Base-by-base conservation (phyloP, 2,329 filamentous ascomycete genomes). In the Pseudocercospora cruenta region DNA sequence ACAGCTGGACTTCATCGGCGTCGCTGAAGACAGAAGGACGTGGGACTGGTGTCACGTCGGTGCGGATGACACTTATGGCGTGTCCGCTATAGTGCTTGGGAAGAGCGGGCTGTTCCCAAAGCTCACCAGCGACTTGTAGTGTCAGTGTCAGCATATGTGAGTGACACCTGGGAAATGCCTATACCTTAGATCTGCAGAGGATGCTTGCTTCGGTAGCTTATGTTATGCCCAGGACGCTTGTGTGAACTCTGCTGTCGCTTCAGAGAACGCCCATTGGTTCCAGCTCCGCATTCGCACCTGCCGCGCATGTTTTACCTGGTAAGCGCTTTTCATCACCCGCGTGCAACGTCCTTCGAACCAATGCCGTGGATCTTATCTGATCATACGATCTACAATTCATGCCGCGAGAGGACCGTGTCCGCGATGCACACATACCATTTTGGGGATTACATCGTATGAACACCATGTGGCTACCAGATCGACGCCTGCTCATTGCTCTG, bases 1-100 rank as follows among this genome's bases (percentile, higher is more conserved):
- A 70, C 79, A 97, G 33, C 85, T 99, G 0, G 90, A 97, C 76
- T 86, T 90, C 73, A 82, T 99, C 8, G 90, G 91, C 1, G 93
- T 99, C 4, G 80, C 82, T 2, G 76, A 82, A 8, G 83, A 86
- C 9, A 86, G 85, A 60, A 85, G 94, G 64, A 85, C 82, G 0
- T 86, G 93, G 66, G 81, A 85, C 19, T 85, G 88, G 75, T 90
- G 92, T 4, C 76, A 71, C 26, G 80, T 89, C 28, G 88, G 88
- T 1, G 83, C 80, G 8, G 95, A 98, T 79, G 74, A 82, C 39
- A 81, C 84, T 1, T 98, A 96, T 78, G 94, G 93, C 19, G 78
- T 45, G 75, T 81, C 47, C 74, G 74, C 69, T 65, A 72, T 81
- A 4, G 75, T 79, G 6, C 49, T 83, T 28, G 80, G 82, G 24